phyloP scores from a whole-genome alignment of 129 eudicot genomes.

The Mikania micrantha region DNA sequence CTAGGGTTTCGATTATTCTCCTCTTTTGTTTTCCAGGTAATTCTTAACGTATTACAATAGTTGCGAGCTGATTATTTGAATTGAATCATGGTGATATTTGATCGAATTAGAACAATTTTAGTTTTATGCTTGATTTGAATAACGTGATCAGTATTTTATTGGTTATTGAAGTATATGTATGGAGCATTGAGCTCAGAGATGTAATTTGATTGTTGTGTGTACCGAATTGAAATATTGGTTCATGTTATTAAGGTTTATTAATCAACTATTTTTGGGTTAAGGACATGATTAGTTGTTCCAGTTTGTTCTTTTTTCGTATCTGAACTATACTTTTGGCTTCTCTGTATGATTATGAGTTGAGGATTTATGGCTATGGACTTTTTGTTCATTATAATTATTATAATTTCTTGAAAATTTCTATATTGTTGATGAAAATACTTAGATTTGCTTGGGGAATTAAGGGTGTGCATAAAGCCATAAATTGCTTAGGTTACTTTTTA shows the following conservation, averaged over 20 bases:
- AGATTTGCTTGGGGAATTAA: neutral
- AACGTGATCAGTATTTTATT: neutral
- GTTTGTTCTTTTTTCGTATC: neutral
- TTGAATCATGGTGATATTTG: neutral
- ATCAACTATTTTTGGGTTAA: neutral
- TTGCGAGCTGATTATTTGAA: neutral
- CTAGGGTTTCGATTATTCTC: constrained; percentile 37
- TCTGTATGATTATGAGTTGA: neutral
- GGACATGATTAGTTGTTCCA: neutral
- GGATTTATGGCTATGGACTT: neutral
- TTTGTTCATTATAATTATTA: neutral
- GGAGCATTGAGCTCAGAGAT: neutral
- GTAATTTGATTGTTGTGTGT: neutral
- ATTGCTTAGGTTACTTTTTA: too few species aligned
- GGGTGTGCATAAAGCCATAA: too few species aligned
- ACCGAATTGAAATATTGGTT: neutral
- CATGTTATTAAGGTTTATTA: neutral
- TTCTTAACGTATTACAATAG: neutral
- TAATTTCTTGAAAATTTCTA: too few species aligned
- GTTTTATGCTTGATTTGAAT: neutral
- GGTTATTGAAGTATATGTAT: neutral
- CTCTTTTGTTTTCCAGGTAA: constrained; percentile 57
- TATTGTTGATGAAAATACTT: neutral
- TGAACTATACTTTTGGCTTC: neutral
- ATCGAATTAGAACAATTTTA: neutral